These are phyloP conservation scores for Xanthoceras sorbifolium DNA, from an alignment of 345 rosid genomes.

Conservation along the genomic window DNA sequence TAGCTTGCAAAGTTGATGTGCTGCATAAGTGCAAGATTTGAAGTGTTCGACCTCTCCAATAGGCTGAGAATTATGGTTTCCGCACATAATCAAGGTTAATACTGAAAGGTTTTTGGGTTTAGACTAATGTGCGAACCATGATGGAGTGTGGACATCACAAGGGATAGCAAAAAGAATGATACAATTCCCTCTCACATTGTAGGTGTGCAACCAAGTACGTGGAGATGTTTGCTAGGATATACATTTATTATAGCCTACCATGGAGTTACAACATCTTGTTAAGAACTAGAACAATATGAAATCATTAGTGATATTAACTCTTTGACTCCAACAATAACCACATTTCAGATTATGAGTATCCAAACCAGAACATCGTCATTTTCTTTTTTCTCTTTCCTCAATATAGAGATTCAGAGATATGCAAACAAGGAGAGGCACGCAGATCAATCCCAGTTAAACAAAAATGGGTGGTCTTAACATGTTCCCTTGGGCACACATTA, in stretches of 20 bases:
- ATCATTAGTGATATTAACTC: not conserved
- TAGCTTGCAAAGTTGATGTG: constrained; percentile 4
- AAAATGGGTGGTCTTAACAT: not conserved
- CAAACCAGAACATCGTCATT: not conserved
- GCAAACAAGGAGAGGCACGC: not conserved
- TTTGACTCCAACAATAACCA: not conserved
- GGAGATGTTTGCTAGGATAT: not conserved
- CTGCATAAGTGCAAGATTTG: not conserved
- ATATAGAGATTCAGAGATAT: not conserved
- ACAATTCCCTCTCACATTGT: not conserved
- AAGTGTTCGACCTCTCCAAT: not conserved
- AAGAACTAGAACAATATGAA: not conserved
- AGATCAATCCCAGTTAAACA: not conserved
- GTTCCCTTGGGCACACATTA: not conserved
- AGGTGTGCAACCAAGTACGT: not conserved
- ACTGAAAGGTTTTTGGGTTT: not conserved
- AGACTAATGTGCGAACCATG: not conserved
- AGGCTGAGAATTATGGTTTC: not conserved
- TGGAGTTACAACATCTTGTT: not conserved
- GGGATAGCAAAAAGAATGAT: not conserved
- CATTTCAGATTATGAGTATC: not conserved
- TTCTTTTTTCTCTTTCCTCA: not conserved
- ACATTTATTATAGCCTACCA: not conserved
- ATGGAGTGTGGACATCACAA: constrained; percentile 6
- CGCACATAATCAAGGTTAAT: not conserved